These are phyloP conservation scores for Podaxis sp. DNA, from an alignment of 768 basidiomycete genomes.

Conservation along the genomic window DNA sequence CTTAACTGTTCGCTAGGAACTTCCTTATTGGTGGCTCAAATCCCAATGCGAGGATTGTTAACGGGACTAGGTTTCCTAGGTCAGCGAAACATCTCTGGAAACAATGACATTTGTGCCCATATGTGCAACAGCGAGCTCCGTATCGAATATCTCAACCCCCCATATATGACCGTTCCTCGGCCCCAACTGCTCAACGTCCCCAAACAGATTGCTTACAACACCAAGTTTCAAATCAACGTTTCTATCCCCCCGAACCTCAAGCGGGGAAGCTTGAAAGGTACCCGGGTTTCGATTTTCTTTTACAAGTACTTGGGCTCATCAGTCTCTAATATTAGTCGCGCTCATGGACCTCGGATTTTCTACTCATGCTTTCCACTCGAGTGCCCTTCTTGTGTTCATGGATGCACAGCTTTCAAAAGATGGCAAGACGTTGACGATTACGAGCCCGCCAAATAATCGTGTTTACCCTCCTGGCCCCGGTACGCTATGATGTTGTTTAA, in stretches of 20 bases:
- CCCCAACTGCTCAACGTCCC: constrained; percentile 36
- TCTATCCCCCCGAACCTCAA: constrained; percentile 29
- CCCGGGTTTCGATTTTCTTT: not conserved
- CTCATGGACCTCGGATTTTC: constrained; percentile 43
- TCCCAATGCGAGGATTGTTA: constrained; percentile 36
- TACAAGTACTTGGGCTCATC: not conserved
- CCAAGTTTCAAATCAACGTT: constrained; percentile 32
- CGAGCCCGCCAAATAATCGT: constrained; percentile 34
- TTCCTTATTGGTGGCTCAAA: constrained; percentile 43
- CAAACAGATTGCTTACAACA: constrained; percentile 35
- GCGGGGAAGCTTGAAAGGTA: constrained; percentile 32
- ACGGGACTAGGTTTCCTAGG: constrained; percentile 27
- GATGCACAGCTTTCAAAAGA: constrained; percentile 31
- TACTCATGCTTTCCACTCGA: constrained; percentile 41
- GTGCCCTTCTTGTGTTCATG: constrained; percentile 37
- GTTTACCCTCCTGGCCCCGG: constrained; percentile 43
- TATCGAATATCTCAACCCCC: constrained; percentile 41
- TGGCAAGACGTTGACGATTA: constrained; percentile 32
- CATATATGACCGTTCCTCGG: constrained; percentile 37
- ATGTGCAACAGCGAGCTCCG: constrained; percentile 36
- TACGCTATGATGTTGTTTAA: constrained; percentile 1
- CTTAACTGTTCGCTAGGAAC: constrained; percentile 20
- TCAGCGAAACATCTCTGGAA: not conserved
- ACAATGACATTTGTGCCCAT: not conserved
- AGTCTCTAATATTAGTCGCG: constrained; percentile 25